Evolutionary conservation across 495 filamentous ascomycete species (phyloP).

Genomic region (Daldinia concentrica): DNA sequence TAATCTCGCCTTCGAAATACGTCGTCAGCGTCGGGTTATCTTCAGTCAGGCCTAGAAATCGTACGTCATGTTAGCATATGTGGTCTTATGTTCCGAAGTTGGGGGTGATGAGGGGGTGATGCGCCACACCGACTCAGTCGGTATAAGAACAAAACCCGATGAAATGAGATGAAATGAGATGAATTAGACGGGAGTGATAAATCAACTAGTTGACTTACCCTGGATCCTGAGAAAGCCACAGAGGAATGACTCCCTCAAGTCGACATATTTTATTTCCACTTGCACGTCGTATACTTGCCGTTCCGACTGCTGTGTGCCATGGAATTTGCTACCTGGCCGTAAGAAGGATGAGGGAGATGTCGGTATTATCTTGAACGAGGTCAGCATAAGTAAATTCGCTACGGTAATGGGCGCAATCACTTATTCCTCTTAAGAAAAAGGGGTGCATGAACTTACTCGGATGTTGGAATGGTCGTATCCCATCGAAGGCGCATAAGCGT

Average conservation of each 20-base stretch:
- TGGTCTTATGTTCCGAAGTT: not conserved
- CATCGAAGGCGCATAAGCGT: constrained; percentile 55
- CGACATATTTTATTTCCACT: constrained; percentile 96
- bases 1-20: constrained; percentile 98
- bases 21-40: constrained; percentile 97
- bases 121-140: not conserved
- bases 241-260: constrained; percentile 92
- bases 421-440: not conserved
- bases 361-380: constrained; percentile 62
- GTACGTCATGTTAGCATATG: constrained; percentile 27
- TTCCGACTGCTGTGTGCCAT: constrained; percentile 91
- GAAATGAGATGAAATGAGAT: not conserved
- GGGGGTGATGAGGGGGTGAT: not conserved
- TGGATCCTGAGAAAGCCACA: constrained; percentile 97
- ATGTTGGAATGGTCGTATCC: constrained; percentile 73
- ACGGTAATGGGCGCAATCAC: not conserved
- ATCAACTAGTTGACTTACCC: constrained; percentile 64
- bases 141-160: not conserved
- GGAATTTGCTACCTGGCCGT: constrained; percentile 86
- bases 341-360: constrained; percentile 81
- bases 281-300: constrained; percentile 92
- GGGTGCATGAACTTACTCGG: constrained; percentile 59
- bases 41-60: constrained; percentile 79
- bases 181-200: not conserved
- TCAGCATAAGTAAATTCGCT: constrained; percentile 27